Percentiles rank a stretch among this genome's conserved stretches.
Evolutionary conservation across 805 yeast genomes (phyloP).

Genomic region (Wickerhamiella azyma): DNA sequence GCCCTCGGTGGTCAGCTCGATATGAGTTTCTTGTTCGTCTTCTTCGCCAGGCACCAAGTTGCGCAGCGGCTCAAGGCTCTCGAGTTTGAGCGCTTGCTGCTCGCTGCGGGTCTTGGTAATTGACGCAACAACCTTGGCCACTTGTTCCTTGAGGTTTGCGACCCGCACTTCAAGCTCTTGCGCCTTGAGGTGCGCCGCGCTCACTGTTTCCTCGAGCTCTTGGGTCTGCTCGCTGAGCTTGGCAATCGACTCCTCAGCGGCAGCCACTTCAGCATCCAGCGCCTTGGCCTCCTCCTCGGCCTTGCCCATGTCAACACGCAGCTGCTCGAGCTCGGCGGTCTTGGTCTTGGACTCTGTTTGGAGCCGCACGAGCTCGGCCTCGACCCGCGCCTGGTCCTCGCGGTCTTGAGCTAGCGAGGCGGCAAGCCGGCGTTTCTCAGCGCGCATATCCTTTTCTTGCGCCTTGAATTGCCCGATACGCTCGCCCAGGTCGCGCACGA

Average conservation of each 20-base stretch:
- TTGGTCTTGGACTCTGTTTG: constrained; percentile 24
- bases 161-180: not conserved
- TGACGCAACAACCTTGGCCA: not conserved
- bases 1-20: not conserved
- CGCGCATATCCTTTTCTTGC: constrained; percentile 42
- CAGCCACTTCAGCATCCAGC: not conserved
- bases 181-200: constrained; percentile 25
- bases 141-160: not conserved
- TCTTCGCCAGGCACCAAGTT: not conserved
- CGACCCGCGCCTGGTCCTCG: constrained; percentile 35
- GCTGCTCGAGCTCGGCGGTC: constrained; percentile 25
- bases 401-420: constrained; percentile 46
- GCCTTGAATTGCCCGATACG: constrained; percentile 46
- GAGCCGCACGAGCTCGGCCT: constrained; percentile 33
- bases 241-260: not conserved
- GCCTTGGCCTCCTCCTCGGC: constrained; percentile 12
- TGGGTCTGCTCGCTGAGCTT: constrained; percentile 2
- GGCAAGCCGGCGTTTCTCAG: constrained; percentile 45
- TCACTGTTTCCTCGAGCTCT: constrained; percentile 15
- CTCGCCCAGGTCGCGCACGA: constrained; percentile 62
- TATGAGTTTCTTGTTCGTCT: not conserved
- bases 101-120: not conserved
- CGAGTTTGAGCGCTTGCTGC: not conserved
- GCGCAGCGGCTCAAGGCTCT: not conserved
- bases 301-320: constrained; percentile 10